phyloP scores from a whole-genome alignment of 1,284 basidiomycete genomes.

The Rhodotorula sp. region DNA sequence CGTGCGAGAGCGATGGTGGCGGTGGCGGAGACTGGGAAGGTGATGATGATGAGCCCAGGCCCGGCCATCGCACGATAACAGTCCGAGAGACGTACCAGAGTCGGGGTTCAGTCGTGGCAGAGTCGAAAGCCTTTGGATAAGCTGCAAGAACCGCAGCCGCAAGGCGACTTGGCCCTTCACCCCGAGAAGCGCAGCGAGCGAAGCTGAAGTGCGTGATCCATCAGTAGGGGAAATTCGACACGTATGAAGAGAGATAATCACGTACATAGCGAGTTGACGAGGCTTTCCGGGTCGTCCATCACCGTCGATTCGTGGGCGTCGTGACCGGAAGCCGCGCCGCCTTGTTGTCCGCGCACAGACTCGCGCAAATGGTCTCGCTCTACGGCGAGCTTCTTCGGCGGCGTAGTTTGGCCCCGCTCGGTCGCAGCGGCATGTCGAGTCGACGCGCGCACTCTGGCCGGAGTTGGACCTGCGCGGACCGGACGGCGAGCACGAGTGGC shows the following conservation, averaged over 20 bases:
- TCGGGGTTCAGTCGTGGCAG: no score
- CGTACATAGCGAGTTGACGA: no score
- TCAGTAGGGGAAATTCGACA: no score
- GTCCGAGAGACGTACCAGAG: background rate
- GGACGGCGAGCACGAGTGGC: background rate
- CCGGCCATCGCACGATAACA: no score
- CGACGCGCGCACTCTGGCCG: background rate
- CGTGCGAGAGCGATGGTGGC: conserved; percentile 69
- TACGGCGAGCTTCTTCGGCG: background rate
- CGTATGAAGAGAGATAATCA: no score
- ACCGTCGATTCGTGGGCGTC: no score
- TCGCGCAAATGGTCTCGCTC: background rate
- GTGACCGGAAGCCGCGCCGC: no score
- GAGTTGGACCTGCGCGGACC: background rate
- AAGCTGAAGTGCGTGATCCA: conserved; percentile 54
- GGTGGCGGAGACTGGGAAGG: conserved; percentile 58
- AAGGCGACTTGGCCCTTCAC: conserved; percentile 57
- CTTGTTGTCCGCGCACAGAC: background rate
- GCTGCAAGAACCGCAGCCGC: conserved; percentile 54
- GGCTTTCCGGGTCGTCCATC: no score
- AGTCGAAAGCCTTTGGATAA: conserved; percentile 50
- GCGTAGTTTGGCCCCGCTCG: conserved; percentile 8
- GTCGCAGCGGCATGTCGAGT: background rate
- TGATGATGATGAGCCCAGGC: background rate
- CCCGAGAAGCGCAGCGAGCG: conserved; percentile 66